Percentiles rank a stretch among this genome's conserved stretches.
phyloP scores from a whole-genome alignment of 768 basidiomycete genomes.

The Lentinus tigrinus region DNA sequence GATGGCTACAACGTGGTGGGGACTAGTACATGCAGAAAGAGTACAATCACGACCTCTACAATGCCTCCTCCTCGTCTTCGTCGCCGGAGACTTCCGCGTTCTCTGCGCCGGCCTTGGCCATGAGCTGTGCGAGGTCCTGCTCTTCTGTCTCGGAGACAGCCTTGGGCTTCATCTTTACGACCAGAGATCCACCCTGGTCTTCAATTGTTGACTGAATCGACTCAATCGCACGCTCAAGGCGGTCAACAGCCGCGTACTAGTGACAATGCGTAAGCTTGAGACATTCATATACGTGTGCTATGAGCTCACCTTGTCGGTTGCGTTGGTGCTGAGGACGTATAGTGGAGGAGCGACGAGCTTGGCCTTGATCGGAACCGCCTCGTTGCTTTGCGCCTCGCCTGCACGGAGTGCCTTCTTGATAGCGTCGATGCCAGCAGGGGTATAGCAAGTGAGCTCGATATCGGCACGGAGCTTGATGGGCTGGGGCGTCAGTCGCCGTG shows the following conservation, averaged over 20 bases:
- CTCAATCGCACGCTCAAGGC: conserved; percentile 91
- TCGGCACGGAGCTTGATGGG: conserved; percentile 98
- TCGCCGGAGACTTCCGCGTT: conserved; percentile 97
- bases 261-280: neutral
- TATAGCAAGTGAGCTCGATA: conserved; percentile 96
- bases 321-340: conserved; percentile 94
- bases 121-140: conserved; percentile 93
- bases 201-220: conserved; percentile 84
- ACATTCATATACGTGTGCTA: neutral
- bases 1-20: neutral
- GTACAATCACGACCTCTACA: conserved; percentile 3
- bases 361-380: conserved; percentile 94
- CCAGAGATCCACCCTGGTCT: conserved; percentile 77
- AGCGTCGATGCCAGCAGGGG: conserved; percentile 92
- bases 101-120: conserved; percentile 92
- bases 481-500: conserved; percentile 93
- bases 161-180: conserved; percentile 99
- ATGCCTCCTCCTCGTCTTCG: conserved; percentile 75
- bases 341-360: conserved; percentile 95
- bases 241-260: conserved; percentile 87
- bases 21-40: neutral
- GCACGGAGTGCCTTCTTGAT: conserved; percentile 90
- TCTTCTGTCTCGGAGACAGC: conserved; percentile 97
- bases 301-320: conserved; percentile 81
- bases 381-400: conserved; percentile 85